Conservation (phyloP, 1,284 basidiomycete species). For the Marasmius tenuissimus region DNA sequence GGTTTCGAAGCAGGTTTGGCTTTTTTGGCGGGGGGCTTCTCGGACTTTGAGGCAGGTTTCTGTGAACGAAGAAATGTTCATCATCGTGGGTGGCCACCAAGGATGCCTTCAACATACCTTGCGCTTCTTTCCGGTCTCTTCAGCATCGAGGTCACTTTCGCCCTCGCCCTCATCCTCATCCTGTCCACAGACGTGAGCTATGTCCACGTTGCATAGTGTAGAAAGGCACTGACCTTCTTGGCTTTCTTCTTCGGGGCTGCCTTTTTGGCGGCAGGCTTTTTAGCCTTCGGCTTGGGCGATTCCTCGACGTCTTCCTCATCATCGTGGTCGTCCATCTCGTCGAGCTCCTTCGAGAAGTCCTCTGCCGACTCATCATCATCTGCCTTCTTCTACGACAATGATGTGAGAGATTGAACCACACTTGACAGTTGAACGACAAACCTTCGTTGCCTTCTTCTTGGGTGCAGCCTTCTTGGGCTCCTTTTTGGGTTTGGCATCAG, state of each 20-base stretch:
- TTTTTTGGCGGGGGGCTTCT: slow-evolving; percentile 37
- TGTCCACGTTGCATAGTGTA: background rate
- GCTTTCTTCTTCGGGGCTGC: slow-evolving; percentile 17
- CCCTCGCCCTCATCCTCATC: slow-evolving; percentile 26
- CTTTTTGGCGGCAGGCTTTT: slow-evolving; percentile 35
- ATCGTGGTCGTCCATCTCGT: slow-evolving; percentile 30
- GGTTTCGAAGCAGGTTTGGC: slow-evolving; percentile 34
- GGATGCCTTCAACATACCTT: slow-evolving; percentile 32
- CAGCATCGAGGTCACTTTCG: slow-evolving; percentile 23
- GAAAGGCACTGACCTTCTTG: slow-evolving; percentile 16
- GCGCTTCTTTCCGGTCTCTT: slow-evolving; percentile 41
- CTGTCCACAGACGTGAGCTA: slow-evolving; percentile 7
- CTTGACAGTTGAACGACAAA: background rate
- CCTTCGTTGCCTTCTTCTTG: slow-evolving; percentile 37
- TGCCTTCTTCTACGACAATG: slow-evolving; percentile 17
- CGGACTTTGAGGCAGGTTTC: slow-evolving; percentile 35
- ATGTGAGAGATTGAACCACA: background rate
- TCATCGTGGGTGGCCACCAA: background rate
- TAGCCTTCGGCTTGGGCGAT: slow-evolving; percentile 31
- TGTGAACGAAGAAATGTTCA: slow-evolving; percentile 12
- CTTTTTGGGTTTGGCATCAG: slow-evolving; percentile 26
- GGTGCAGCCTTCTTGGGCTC: slow-evolving; percentile 23
- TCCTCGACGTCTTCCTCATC: slow-evolving; percentile 34
- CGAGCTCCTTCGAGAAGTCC: slow-evolving; percentile 41
- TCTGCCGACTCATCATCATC: slow-evolving; percentile 39